Evolutionary conservation across 2,329 filamentous ascomycete species (phyloP), one percentile per base, ranked within the genome.

Genomic region (Epichloe aotearoae): DNA sequence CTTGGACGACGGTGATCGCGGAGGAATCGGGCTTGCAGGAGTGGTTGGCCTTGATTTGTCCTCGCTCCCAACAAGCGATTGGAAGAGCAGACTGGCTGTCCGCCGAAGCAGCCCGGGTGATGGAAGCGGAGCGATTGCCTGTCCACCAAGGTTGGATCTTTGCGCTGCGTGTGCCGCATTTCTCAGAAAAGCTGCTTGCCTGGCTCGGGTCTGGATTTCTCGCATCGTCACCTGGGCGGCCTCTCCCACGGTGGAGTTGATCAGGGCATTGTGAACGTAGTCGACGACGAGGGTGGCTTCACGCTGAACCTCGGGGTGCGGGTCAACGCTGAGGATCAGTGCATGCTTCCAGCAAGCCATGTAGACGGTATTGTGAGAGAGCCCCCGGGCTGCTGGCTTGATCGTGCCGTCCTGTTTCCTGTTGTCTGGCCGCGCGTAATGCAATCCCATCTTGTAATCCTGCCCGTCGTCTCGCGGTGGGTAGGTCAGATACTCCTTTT

Each of bases 311-410:
- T 97, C 91, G 1, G 91, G 89, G 62, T 96, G 90, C 40, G 93
- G 91, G 62, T 98, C 93, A 17, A 95, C 88, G 43, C 88, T 91
- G 65, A 97, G 76, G 55, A 95, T 87, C 53, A 96, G 73, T 42
- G 94, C 76, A 61, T 96, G 87, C 64, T 95, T 93, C 93, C 93
- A 98, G 55, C 94, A 85, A 1, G 90, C 86, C 33, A 90, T 85
- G 64, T 94, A 96, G 17, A 95, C 86, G 0, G 89, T 95, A 62
- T 95, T 93, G 56, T 87, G 83, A 12, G 90, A 88, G 11, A 87
- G 67, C 1, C 80, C 77, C 43, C 80, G 75, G 2, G 76, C 73
- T 2, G 71, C 62, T 26, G 73, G 69, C 61, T 79, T 79, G 63
- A 81, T 77, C 5, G 70, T 74, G 3, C 78, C 80, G 54, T 83